Conservation (phyloP, 164 flowering plant species). For the Cinnamomum micranthum region DNA sequence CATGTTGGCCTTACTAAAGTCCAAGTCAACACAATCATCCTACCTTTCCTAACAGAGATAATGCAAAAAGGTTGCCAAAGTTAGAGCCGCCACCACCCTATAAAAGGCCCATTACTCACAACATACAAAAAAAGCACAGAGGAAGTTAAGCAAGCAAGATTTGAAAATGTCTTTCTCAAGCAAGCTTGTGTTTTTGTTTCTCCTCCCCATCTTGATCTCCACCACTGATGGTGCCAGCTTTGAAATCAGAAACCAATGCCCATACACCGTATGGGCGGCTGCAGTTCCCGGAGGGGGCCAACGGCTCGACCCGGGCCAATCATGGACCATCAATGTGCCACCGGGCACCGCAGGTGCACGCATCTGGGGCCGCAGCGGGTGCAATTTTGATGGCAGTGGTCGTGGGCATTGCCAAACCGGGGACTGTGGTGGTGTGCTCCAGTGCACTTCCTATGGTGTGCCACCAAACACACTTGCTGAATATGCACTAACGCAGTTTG, state of each 20-base stretch:
- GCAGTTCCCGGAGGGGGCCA: conserved; percentile 24
- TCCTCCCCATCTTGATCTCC: neutral
- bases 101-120: neutral
- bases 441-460: conserved; percentile 22
- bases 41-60: no score
- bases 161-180: neutral
- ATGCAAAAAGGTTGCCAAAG: neutral
- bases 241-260: conserved; percentile 8
- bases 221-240: conserved; percentile 23
- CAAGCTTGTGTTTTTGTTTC: neutral
- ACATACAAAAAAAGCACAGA: neutral
- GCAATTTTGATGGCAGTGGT: conserved; percentile 27
- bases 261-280: conserved; percentile 11
- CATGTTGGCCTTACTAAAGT: neutral
- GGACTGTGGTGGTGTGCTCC: conserved; percentile 22
- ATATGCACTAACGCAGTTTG: conserved; percentile 24
- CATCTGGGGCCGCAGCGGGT: conserved; percentile 33
- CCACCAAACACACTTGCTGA: conserved; percentile 35
- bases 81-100: neutral
- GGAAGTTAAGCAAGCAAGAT: neutral
- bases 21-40: neutral
- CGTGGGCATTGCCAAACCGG: conserved; percentile 31
- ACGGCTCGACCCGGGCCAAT: conserved; percentile 14
- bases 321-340: conserved; percentile 15
- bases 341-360: conserved; percentile 14